Conservation (phyloP, 169 alveolate species). For the Theileria orientalis region DNA sequence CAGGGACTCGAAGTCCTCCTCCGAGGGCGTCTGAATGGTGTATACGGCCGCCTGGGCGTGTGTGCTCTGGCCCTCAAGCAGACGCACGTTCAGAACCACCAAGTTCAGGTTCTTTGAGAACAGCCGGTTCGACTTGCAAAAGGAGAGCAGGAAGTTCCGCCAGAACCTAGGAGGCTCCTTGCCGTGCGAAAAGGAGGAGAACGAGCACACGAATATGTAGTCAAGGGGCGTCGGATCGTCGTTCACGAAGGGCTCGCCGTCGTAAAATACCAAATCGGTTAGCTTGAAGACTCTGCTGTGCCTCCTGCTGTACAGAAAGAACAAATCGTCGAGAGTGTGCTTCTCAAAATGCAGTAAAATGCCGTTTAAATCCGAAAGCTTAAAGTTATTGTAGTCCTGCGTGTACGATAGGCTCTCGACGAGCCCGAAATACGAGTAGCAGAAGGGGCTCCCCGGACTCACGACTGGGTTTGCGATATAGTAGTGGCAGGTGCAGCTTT, state of each 20-base stretch:
- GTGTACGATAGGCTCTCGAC: not conserved
- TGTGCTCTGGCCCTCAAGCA: not conserved
- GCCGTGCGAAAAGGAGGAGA: slow-evolving; percentile 11
- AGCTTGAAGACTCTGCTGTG: not conserved
- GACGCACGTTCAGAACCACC: not conserved
- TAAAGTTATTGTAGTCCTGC: slow-evolving; percentile 3
- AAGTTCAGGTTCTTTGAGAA: not conserved
- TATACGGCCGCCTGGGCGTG: not conserved
- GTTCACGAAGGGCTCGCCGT: not conserved
- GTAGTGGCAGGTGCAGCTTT: slow-evolving; percentile 28
- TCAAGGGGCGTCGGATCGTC: not conserved
- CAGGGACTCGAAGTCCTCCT: not conserved
- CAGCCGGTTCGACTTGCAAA: not conserved
- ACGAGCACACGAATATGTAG: slow-evolving; percentile 3
- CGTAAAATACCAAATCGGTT: not conserved
- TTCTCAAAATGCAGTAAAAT: not conserved
- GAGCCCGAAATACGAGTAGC: not conserved
- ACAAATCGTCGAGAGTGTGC: not conserved
- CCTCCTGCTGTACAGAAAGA: slow-evolving; percentile 8
- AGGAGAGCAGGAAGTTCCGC: slow-evolving; percentile 10
- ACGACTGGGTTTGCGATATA: slow-evolving; percentile 17
- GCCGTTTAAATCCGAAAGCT: not conserved
- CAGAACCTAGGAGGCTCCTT: not conserved
- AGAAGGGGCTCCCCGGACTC: slow-evolving; percentile 10
- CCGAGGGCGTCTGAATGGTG: slow-evolving; percentile 2